Base-by-base conservation (phyloP, 1,284 basidiomycete genomes). In the Thelephora terrestris region DNA sequence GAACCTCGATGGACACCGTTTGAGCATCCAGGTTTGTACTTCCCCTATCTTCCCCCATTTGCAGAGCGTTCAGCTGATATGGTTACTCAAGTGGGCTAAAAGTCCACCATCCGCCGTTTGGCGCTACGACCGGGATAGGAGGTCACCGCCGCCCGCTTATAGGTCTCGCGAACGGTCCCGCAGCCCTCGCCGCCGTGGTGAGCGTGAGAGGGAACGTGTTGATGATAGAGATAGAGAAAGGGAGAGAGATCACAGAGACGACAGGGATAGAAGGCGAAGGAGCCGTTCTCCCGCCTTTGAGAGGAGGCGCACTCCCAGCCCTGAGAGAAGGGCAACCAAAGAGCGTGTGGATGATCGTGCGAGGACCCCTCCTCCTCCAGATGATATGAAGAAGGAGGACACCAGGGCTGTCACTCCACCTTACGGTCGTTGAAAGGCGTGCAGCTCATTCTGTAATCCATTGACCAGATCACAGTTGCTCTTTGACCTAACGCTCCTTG, bases 31-130 rank as follows among this genome's bases (percentile, higher is more conserved):
- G 71, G 85, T 82, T 52, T 46, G 73, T 59, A 12, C 16, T 18
- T 36, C 17, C 10, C 39, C 21, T 20, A n/a, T 18, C 7, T 38
- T 20, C 38, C 17, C 7, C 24, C 10, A 12, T 6, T 21, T 16
- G 39, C 18, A 42, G 10, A 10, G n/a, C 14, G 10, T 20, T 42
- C 21, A 42, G 18, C 20, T 42, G 39, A 20, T 18, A 4, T 42
- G 12, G 9, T 32, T 32, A 32, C 39, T 53, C 1, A 58, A 93
- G 85, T 93, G 90, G 90, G 90, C 90, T 48, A 91, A 91, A 65
- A 88, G 86, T 57, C 89, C 90, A 42, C 89, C 89, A 4, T 90
- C 86, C 37, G 79, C 86, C 10, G 82, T 88, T 25, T 92, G 89
- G 89, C 82, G 89, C 52, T 83, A 82, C 57, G 86, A 90, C 49